Base-by-base conservation (phyloP, 2,329 filamentous ascomycete species). In the Clarireedia monteithiana region DNA sequence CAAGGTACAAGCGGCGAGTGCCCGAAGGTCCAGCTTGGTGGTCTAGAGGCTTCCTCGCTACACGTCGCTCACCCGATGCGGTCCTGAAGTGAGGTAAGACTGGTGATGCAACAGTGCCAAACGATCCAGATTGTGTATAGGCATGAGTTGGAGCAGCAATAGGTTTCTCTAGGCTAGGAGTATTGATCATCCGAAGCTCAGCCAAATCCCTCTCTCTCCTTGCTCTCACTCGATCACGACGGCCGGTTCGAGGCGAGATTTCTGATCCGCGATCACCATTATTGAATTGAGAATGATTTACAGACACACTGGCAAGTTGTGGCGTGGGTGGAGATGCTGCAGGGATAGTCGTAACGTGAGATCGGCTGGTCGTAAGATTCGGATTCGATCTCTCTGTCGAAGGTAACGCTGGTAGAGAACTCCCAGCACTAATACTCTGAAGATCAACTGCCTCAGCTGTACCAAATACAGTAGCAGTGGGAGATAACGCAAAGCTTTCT, bases 181-280 rank as follows among this genome's bases (percentile, higher is more conserved):
- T 34, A 34, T 34, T 34, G 9, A 34, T 44, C 14, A 12, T n/a
- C 20, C 46, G 36, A 24, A 59, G 48, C 6, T 44, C 46, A 17
- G 63, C 66, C 1, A 68, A 61, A 48, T 68, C 65, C 39, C 59
- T 53, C 24, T 60, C 53, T 49, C 64, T 67, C 26, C 56, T 54
- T 17, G 59, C 61, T 50, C 58, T 59, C 4, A 67, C 65, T 46
- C 54, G 57, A 23, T 66, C 63, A 48, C 60, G 58, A 26, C 63
- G 48, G n/a, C 15, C 60, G 42, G 59, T 52, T 12, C 44, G 48
- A 3, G 27, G 53, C 4, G 48, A 34, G 17, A 49, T 26, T 14
- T 48, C 48, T 27, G 24, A 9, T 27, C 20, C 15, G 12, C 49
- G 12, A 5, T 23, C 23, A 27, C 24, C 6, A 10, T 14, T 23